These are phyloP conservation scores for Nicotiana benthamiana DNA, from an alignment of 257 asterid genomes.

Conservation along the genomic window DNA sequence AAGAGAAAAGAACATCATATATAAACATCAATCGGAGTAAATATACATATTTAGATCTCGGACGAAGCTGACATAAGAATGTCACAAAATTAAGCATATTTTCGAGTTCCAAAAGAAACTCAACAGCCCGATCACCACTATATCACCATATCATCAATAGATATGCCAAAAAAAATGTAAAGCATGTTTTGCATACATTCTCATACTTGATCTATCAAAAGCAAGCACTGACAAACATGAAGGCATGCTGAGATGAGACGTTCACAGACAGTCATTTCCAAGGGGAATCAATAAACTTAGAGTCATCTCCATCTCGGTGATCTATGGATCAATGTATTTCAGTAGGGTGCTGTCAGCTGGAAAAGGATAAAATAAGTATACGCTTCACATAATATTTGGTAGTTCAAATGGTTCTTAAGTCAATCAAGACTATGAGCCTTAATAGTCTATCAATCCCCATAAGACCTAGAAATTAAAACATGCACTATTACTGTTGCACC, in stretches of 20 bases:
- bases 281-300: neutral
- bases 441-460: neutral
- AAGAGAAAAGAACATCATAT: too few relatives aligned
- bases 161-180: too few relatives aligned
- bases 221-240: neutral
- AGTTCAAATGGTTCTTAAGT: conserved; percentile 4
- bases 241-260: neutral
- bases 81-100: too few relatives aligned
- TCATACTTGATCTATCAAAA: too few relatives aligned
- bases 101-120: too few relatives aligned
- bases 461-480: neutral
- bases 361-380: neutral
- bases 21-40: too few relatives aligned
- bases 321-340: neutral
- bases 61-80: too few relatives aligned
- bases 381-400: neutral
- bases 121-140: too few relatives aligned
- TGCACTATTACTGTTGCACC: neutral
- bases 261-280: neutral
- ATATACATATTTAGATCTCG: too few relatives aligned
- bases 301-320: neutral
- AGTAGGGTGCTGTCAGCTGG: neutral
- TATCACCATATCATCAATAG: too few relatives aligned
- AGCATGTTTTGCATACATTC: too few relatives aligned
- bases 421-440: neutral